Evolutionary conservation across 2,329 filamentous ascomycete genomes (phyloP), one percentile per base, ranked within the genome.

Genomic region (Aureobasidium pullulans): DNA sequence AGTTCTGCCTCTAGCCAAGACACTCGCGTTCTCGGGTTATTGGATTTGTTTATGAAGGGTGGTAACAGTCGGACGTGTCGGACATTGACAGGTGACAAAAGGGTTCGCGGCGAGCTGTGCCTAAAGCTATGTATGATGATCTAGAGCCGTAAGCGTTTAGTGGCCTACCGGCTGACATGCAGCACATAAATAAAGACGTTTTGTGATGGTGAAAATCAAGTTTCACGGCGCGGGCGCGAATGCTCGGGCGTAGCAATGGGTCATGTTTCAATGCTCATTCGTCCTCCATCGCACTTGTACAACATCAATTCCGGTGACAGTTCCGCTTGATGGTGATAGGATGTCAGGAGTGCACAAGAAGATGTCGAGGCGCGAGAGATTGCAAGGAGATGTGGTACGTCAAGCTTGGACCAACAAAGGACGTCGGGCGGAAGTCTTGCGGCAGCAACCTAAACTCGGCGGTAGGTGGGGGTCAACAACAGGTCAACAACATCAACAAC

Each of bases 81-180:
- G 16, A 40, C 23, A 42, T 32, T 15, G 52, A 36, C 31, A 28
- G 11, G 11, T 13, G 16, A 34, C 49, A 36, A 44, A 8, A 44
- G 52, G 52, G 52, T 56, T 56, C 40, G 40, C 52, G 52, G 40
- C 52, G 52, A 44, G 52, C 52, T 56, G 52, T 28, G 52, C 40
- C 52, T 23, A 44, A 28, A 28, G 23, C 23, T 23, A 23, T 23
- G 23, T 23, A 23, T 23, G 23, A 23, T 23, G 31, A 44, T n/a
- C 15, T 43, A 19, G 39, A 44, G 11, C 16, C 10, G 13, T 34
- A 28, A 15, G 11, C 16, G 8, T 5, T 34, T 28, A 9, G 29
- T 7, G 8, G 29, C 11, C 16, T 15, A 44, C 31, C 52, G 40
- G 28, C 6, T 19, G 9, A 9, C 7, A 29, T 44, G 52, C 52